These are phyloP conservation scores for Astrothelium macrocarpum DNA, from an alignment of 495 filamentous ascomycete species.

Conservation along the genomic window DNA sequence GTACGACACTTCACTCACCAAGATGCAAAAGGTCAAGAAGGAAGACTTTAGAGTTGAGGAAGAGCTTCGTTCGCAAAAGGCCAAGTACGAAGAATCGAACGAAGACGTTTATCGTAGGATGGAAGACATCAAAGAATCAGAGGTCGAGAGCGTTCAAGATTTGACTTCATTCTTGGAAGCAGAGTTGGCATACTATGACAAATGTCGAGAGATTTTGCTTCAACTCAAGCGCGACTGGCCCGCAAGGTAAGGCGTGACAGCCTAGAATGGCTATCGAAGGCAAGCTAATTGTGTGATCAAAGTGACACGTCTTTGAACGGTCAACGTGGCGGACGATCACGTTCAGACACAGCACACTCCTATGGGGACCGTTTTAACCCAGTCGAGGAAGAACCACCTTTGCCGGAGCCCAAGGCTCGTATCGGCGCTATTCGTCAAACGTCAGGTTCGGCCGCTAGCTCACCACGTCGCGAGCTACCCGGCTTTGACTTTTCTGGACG, in stretches of 20 bases:
- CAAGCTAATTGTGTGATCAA: not conserved
- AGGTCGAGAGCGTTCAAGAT: slow-evolving; percentile 74
- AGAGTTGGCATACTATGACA: slow-evolving; percentile 84
- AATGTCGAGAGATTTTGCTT: slow-evolving; percentile 66
- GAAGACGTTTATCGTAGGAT: slow-evolving; percentile 90
- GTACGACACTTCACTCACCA: slow-evolving; percentile 81
- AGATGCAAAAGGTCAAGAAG: slow-evolving; percentile 88
- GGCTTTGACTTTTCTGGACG: slow-evolving; percentile 31
- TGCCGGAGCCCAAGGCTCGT: slow-evolving; percentile 35
- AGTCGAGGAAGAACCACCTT: slow-evolving; percentile 49
- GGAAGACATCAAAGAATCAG: slow-evolving; percentile 92
- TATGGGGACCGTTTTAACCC: slow-evolving; percentile 49
- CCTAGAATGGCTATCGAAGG: not conserved
- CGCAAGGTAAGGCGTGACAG: slow-evolving; percentile 38
- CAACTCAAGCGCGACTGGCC: slow-evolving; percentile 63
- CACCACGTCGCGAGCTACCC: slow-evolving; percentile 28
- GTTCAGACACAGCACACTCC: slow-evolving; percentile 53
- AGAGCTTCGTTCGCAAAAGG: slow-evolving; percentile 81
- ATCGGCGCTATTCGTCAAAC: slow-evolving; percentile 47
- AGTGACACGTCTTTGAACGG: not conserved
- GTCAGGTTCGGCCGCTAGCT: slow-evolving; percentile 28
- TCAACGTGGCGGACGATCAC: slow-evolving; percentile 27
- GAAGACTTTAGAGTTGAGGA: slow-evolving; percentile 93
- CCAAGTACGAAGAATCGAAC: slow-evolving; percentile 92
- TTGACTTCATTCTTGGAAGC: slow-evolving; percentile 76